Evolutionary conservation across 2,329 filamentous ascomycete genomes (phyloP), one percentile per base, ranked within the genome.

Genomic region (Podosphaera aphanis): DNA sequence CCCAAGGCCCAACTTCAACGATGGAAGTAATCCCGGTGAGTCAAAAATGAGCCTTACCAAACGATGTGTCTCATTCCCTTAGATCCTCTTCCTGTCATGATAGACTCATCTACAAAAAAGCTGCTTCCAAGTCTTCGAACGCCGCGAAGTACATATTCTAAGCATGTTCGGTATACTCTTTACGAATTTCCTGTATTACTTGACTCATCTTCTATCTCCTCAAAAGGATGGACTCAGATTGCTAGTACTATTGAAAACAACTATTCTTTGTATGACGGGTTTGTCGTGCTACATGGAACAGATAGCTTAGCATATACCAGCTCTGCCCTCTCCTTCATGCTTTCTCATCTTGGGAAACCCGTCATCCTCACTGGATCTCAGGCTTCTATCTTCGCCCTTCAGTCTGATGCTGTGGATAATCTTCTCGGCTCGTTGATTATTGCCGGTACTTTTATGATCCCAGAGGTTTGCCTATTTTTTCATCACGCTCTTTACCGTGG

Each of bases 401-500:
- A 82, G 57, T 80, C 74, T 45, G 78, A 83, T 58, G 78, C 77
- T 5, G 73, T 76, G 7, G 77, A 81, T 56, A 83, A 83, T 49
- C 66, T 83, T 7, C 69, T 83, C 5, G 76, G 75, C 13, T 76
- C 76, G 8, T 61, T 83, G 48, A 75, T 82, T 48, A 73, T 83
- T 46, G 78, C 78, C 13, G 77, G 77, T 10, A 77, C 81, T 52
- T 81, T 82, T 56, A 77, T 77, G 68, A 78, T 83, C 45, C 77
- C 78, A 0, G 78, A 83, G 61, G 78, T 83, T 21, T 79, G 76
- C 55, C 65, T 83, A 35, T 83, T 79, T 61, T 83, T 83, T 64
- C 77, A 81, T 57, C 74, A 79, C 60, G 74, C 71, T 51, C 66
- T 83, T 18, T 79, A 77, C 55, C 70, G 78, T 13, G 78, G 78